Conservation (phyloP, 768 basidiomycete species). For the Punctularia strigosozonata region DNA sequence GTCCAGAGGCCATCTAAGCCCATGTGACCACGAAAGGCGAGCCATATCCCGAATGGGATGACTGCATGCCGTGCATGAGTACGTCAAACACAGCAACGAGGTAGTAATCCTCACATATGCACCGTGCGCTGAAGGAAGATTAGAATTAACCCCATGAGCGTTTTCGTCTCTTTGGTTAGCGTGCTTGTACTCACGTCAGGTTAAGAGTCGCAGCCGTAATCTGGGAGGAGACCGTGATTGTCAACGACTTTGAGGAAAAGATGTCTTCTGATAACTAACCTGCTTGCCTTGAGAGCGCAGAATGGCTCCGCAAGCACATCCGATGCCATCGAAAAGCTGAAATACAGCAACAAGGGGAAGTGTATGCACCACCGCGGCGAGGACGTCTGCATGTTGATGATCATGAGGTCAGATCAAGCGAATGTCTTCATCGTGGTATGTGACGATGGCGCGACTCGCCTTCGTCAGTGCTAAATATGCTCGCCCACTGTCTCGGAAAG, state of each 20-base stretch:
- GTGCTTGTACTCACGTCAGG: conserved; percentile 43
- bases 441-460: too few species aligned
- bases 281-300: conserved; percentile 78
- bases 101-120: conserved; percentile 47
- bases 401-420: neutral
- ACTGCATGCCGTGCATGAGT: too few species aligned
- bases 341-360: conserved; percentile 60
- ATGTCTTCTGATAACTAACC: conserved; percentile 17
- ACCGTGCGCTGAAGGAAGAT: too few species aligned
- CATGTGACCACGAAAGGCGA: conserved; percentile 49
- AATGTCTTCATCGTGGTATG: conserved; percentile 35
- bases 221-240: conserved; percentile 24
- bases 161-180: neutral
- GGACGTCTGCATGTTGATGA: conserved; percentile 18
- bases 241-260: neutral
- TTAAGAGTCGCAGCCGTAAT: conserved; percentile 71
- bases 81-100: too few species aligned
- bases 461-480: too few species aligned
- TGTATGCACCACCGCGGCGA: conserved; percentile 37
- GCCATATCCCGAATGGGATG: conserved; percentile 72
- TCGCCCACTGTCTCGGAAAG: conserved; percentile 38
- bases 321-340: conserved; percentile 77
- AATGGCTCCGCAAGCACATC: conserved; percentile 61
- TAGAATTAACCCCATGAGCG: too few species aligned
- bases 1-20: conserved; percentile 75